These are phyloP conservation scores for Malassezia globosa DNA, from an alignment of 1,284 basidiomycete genomes.

Conservation along the genomic window DNA sequence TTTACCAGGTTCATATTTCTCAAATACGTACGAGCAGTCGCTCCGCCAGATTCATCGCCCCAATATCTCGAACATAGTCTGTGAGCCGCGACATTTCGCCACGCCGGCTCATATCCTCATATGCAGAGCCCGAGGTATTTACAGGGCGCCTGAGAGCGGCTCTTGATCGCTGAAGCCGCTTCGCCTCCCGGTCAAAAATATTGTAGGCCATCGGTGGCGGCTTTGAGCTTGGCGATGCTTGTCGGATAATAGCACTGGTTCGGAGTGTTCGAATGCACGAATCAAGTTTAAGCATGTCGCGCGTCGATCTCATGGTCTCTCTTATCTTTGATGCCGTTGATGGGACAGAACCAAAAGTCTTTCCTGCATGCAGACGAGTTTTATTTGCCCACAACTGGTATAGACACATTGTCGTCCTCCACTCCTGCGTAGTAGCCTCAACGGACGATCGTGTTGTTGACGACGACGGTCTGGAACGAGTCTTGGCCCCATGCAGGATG, in stretches of 20 bases:
- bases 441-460: no score
- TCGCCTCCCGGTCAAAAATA: slow-evolving; percentile 76
- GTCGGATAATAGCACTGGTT: background rate
- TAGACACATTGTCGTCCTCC: no score
- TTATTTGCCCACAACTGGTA: no score
- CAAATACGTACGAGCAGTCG: slow-evolving; percentile 65
- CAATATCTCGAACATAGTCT: slow-evolving; percentile 83
- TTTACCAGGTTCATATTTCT: no score
- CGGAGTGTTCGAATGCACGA: no score
- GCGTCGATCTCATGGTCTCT: no score
- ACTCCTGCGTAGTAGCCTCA: no score
- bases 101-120: slow-evolving; percentile 21
- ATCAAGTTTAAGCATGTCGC: no score
- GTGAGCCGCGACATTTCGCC: slow-evolving; percentile 59
- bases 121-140: slow-evolving; percentile 21
- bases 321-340: no score
- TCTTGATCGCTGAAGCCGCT: slow-evolving; percentile 67
- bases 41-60: slow-evolving; percentile 81
- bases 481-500: background rate
- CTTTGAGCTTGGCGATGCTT: slow-evolving; percentile 2
- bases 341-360: no score
- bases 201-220: slow-evolving; percentile 34
- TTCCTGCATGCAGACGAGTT: no score
- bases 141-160: slow-evolving; percentile 58
- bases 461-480: no score